Evolutionary conservation across 495 filamentous ascomycete species (phyloP).

Genomic region (Annulohypoxylon nitens): DNA sequence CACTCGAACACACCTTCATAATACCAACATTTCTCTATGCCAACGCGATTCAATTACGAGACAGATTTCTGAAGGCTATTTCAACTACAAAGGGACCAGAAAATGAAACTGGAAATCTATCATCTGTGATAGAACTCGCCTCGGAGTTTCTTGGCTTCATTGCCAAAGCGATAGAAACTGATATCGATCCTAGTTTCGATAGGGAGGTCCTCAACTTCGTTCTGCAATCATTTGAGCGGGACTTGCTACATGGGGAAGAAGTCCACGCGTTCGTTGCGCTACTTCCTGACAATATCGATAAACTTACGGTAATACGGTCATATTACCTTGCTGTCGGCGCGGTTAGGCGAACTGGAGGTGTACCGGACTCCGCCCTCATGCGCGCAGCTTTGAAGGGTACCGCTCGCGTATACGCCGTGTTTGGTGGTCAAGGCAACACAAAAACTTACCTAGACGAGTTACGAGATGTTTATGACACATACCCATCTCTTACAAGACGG

Average conservation of each 20-base stretch:
- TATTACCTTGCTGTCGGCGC: constrained; percentile 85
- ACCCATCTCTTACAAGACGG: constrained; percentile 80
- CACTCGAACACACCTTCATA: constrained; percentile 85
- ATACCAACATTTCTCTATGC: constrained; percentile 88
- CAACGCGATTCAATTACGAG: constrained; percentile 83
- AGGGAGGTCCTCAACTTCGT: constrained; percentile 80
- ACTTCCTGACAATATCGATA: constrained; percentile 79
- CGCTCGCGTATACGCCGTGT: constrained; percentile 81
- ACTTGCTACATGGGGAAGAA: constrained; percentile 84
- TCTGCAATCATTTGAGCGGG: constrained; percentile 84
- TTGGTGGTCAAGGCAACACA: constrained; percentile 90
- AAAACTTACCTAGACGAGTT: constrained; percentile 93
- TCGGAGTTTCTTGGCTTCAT: constrained; percentile 83
- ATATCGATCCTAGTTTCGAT: constrained; percentile 79
- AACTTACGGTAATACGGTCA: constrained; percentile 76
- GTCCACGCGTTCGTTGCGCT: constrained; percentile 82
- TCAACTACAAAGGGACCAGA: constrained; percentile 83
- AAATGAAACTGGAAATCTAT: constrained; percentile 84
- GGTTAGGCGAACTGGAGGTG: constrained; percentile 75
- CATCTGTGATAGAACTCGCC: constrained; percentile 82
- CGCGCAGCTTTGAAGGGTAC: constrained; percentile 78
- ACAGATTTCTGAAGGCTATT: constrained; percentile 78
- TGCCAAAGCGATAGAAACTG: constrained; percentile 78
- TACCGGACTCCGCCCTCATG: constrained; percentile 85
- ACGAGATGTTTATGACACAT: constrained; percentile 81